Evolutionary conservation across 176 grass and related monocot genomes (phyloP), one percentile per base, ranked within the genome.

Genomic region (Musa troglodytarum): DNA sequence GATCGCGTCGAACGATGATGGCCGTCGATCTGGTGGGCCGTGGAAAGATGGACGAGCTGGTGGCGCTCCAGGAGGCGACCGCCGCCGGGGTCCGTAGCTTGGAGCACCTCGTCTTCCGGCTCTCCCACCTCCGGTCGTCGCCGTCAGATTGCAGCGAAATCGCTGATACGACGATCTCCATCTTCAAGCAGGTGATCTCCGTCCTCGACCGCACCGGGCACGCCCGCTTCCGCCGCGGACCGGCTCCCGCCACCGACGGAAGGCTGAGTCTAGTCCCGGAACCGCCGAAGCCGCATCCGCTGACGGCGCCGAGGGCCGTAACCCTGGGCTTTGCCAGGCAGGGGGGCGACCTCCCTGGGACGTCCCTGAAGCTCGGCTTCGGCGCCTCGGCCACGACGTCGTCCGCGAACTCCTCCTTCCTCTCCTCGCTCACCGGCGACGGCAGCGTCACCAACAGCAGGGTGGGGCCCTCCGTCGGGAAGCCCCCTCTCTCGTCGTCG

Each of bases 191-290:
- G 87, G 87, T 96, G 49, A 96, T 96, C 66, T 92, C 89, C 51
- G 86, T 92, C 76, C 93, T 96, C 3, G 87, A 92, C 83, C 93
- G 93, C 69, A 92, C 87, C 23, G 93, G 93, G 34, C 93, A 96
- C 69, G 93, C 93, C 22, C 93, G 93, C 29, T 96, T 96, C 87
- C 80, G 89, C 34, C 89, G 89, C 55, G 89, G 89, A 76, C 82
- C 7, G 56, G 26, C 29, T 24, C 10, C 29, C 52, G 11, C 15
- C 5, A 24, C 61, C 52, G 8, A 61, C 57, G 57, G 20, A n/a
- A 62, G 57, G 17, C 20, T 74, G 5, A 57, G 43, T 6, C 74
- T 56, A 1, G 67, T 61, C 0, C 15, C 79, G 0, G 34, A 56
- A 2, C 21, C 52, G 6, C 43, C 10, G 21, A 15, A 63, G 17